Evolutionary conservation across 2,329 filamentous ascomycete species (phyloP).

Genomic region (Karstenula rhodostoma): DNA sequence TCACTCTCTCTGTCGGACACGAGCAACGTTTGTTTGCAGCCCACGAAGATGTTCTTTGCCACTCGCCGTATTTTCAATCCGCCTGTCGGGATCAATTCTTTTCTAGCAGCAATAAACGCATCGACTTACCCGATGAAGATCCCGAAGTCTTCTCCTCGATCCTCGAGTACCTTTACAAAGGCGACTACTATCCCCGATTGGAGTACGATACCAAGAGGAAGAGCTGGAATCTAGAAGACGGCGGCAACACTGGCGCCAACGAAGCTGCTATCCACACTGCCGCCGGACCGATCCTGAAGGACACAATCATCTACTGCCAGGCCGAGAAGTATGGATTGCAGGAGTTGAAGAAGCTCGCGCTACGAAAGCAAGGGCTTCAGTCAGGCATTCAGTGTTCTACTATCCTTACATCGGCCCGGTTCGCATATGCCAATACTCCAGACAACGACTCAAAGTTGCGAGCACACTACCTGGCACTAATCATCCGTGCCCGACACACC

Average conservation of each 20-base stretch:
- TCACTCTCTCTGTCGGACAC: slow-evolving; percentile 81
- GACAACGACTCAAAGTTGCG: slow-evolving; percentile 90
- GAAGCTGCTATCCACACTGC: slow-evolving; percentile 67
- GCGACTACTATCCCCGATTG: slow-evolving; percentile 87
- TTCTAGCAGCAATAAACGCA: slow-evolving; percentile 70
- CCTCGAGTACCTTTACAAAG: slow-evolving; percentile 92
- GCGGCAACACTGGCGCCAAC: slow-evolving; percentile 48
- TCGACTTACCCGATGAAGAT: slow-evolving; percentile 83
- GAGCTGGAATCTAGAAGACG: slow-evolving; percentile 81
- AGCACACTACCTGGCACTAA: slow-evolving; percentile 90
- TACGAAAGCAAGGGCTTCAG: slow-evolving; percentile 89
- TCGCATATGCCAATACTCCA: slow-evolving; percentile 87
- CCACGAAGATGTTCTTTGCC: slow-evolving; percentile 82
- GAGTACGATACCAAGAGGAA: slow-evolving; percentile 82
- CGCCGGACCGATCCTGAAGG: slow-evolving; percentile 76
- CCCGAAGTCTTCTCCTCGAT: slow-evolving; percentile 91
- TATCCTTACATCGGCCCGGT: slow-evolving; percentile 86
- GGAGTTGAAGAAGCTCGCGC: slow-evolving; percentile 82
- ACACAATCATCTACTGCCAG: slow-evolving; percentile 90
- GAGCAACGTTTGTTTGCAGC: slow-evolving; percentile 89
- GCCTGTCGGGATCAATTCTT: slow-evolving; percentile 70
- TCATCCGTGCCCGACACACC: slow-evolving; percentile 84
- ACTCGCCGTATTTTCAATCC: slow-evolving; percentile 80
- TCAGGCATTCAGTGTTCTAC: slow-evolving; percentile 84
- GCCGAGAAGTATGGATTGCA: slow-evolving; percentile 85